These are phyloP conservation scores for Fusarium longipes DNA, from an alignment of 2,329 filamentous ascomycete species.

Conservation along the genomic window DNA sequence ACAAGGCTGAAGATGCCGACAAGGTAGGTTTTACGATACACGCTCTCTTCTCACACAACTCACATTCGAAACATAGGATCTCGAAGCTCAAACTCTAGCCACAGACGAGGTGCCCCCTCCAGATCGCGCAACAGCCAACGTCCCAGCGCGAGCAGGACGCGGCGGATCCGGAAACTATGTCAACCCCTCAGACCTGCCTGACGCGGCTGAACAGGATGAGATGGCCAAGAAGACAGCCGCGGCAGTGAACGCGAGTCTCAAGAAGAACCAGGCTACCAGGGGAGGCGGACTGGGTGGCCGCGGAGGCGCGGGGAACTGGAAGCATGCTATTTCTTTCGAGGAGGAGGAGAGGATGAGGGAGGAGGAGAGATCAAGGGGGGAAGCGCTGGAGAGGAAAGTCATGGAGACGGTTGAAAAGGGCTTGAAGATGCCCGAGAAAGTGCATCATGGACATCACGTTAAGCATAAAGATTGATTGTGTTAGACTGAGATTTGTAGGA, in stretches of 20 bases:
- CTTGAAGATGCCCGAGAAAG: slow-evolving; percentile 59
- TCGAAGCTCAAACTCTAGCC: slow-evolving; percentile 53
- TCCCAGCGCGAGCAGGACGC: slow-evolving; percentile 62
- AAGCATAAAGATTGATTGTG: slow-evolving; percentile 12
- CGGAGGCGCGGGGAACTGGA: slow-evolving; percentile 69
- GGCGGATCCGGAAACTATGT: slow-evolving; percentile 73
- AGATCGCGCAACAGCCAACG: slow-evolving; percentile 41
- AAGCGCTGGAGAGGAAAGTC: slow-evolving; percentile 57
- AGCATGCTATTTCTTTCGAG: slow-evolving; percentile 40
- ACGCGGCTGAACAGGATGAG: slow-evolving; percentile 50
- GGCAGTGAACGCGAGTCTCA: slow-evolving; percentile 50
- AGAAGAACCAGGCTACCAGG: slow-evolving; percentile 37
- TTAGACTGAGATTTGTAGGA: neutral
- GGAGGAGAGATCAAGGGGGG: slow-evolving; percentile 46
- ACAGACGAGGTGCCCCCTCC: slow-evolving; percentile 43
- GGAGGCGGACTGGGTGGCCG: slow-evolving; percentile 54
- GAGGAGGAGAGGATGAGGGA: slow-evolving; percentile 43
- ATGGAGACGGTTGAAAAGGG: slow-evolving; percentile 60
- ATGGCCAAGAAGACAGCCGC: slow-evolving; percentile 51
- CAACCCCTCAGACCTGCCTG: slow-evolving; percentile 51
- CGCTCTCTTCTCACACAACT: neutral
- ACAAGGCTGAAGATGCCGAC: slow-evolving; percentile 60
- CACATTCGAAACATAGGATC: slow-evolving; percentile 46
- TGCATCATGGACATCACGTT: slow-evolving; percentile 50
- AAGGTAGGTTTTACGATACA: slow-evolving; percentile 41